phyloP scores from a whole-genome alignment of 2,329 filamentous ascomycete genomes.

The Aureobasidium sp. region DNA sequence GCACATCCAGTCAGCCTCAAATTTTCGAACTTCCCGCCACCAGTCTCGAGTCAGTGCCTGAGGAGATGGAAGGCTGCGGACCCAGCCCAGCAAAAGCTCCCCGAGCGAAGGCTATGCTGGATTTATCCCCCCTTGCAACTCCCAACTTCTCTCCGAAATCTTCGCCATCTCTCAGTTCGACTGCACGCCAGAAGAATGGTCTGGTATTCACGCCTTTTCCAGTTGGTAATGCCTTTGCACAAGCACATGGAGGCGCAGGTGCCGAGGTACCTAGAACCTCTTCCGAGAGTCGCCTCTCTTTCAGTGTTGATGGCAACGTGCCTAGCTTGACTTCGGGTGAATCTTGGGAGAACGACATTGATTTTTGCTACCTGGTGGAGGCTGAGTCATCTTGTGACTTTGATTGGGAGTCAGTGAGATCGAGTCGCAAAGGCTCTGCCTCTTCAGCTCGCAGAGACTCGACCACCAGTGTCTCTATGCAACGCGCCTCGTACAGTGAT shows the following conservation, averaged over 20 bases:
- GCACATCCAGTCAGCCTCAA: constrained; percentile 25
- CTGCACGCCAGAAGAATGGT: not conserved
- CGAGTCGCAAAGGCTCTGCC: constrained; percentile 13
- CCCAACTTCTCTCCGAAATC: not conserved
- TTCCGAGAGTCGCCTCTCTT: constrained; percentile 3
- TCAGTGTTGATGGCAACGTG: constrained; percentile 16
- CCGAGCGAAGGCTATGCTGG: not conserved
- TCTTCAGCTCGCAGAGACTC: constrained; percentile 16
- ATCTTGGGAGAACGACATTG: constrained; percentile 57
- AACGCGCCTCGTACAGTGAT: not conserved
- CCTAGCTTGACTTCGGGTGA: constrained; percentile 28
- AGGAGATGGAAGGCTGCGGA: constrained; percentile 36
- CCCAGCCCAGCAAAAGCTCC: not conserved
- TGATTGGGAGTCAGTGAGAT: constrained; percentile 42
- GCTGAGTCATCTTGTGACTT: constrained; percentile 56
- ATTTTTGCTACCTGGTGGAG: constrained; percentile 56
- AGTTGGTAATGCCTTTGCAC: constrained; percentile 10
- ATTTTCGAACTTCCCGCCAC: constrained; percentile 26
- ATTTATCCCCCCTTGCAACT: not conserved
- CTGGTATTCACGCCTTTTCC: constrained; percentile 4
- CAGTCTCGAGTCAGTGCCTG: constrained; percentile 40
- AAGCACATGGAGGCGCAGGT: constrained; percentile 3
- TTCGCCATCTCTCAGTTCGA: not conserved
- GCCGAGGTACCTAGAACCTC: constrained; percentile 2
- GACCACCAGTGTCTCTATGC: not conserved